Conservation (phyloP, 352 stramenopile genomes). For the Aphanomyces euteiches region DNA sequence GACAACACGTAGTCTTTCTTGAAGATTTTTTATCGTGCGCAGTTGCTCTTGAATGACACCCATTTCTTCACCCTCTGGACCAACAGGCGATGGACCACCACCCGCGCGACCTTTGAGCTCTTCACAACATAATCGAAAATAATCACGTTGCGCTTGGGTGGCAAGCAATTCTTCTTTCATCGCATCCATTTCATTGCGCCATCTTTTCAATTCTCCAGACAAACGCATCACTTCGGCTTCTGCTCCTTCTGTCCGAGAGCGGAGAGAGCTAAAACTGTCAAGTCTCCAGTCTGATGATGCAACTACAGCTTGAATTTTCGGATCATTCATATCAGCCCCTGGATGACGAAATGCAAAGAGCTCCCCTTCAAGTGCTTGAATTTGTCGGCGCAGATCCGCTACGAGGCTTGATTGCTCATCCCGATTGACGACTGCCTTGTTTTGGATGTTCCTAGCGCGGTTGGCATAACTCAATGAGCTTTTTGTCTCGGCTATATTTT, state of each 20-base stretch:
- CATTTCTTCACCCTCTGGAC: conserved; percentile 49
- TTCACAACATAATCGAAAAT: conserved; percentile 66
- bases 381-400: conserved; percentile 67
- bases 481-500: conserved; percentile 89
- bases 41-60: conserved; percentile 76
- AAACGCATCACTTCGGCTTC: conserved; percentile 75
- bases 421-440: conserved; percentile 83
- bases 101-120: conserved; percentile 35
- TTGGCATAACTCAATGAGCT: conserved; percentile 92
- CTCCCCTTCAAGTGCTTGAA: conserved; percentile 77
- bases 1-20: conserved; percentile 65
- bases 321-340: conserved; percentile 71
- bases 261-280: conserved; percentile 72
- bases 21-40: conserved; percentile 68
- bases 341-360: conserved; percentile 77
- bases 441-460: conserved; percentile 87
- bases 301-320: conserved; percentile 44
- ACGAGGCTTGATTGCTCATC: conserved; percentile 72
- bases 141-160: conserved; percentile 77
- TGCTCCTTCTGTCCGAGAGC: conserved; percentile 64
- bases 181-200: conserved; percentile 70
- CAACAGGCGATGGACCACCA: conserved; percentile 27
- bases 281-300: conserved; percentile 59
- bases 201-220: conserved; percentile 71
- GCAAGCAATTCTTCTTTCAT: conserved; percentile 84